Base-by-base conservation (phyloP, 2,329 filamentous ascomycete species). In the Didymella pomorum region DNA sequence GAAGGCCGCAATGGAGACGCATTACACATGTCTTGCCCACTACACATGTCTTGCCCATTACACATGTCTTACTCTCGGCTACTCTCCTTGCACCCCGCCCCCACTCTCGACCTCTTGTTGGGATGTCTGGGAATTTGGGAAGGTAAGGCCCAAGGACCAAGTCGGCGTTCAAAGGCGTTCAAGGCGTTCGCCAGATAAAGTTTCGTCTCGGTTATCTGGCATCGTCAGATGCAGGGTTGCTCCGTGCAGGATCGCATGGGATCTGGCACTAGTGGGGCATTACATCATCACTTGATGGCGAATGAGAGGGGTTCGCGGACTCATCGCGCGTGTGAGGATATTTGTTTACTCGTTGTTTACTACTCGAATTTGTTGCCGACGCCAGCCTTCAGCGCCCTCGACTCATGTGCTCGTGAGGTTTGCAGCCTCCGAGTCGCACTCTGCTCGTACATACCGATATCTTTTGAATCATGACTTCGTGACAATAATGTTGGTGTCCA, bases 21-120 rank as follows among this genome's bases (percentile, higher is more conserved):
- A 55, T 43, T 55, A 55, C 35, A 48, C 52, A 20, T 55, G 52
- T 55, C 52, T 55, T 55, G 31, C 50, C 31, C 16, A 26, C 25
- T 26, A 26, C 25, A 26, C 25, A 26, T 26, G 25, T 26, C 8
- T 26, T 26, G 25, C 25, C 8, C 8, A n/a, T n/a, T n/a, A n/a
- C n/a, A n/a, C n/a, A n/a, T n/a, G n/a, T n/a, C n/a, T n/a, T n/a
- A n/a, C n/a, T n/a, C n/a, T n/a, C n/a, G n/a, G n/a, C n/a, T n/a
- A n/a, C n/a, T n/a, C n/a, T n/a, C n/a, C n/a, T n/a, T n/a, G n/a
- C n/a, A n/a, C n/a, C n/a, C n/a, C n/a, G n/a, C n/a, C n/a, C n/a
- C n/a, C n/a, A n/a, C n/a, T n/a, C n/a, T n/a, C n/a, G n/a, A n/a
- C n/a, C n/a, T n/a, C n/a, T n/a, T n/a, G n/a, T n/a, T n/a, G n/a